phyloP scores from a whole-genome alignment of 257 asterid genomes.

The Asclepias syriaca region DNA sequence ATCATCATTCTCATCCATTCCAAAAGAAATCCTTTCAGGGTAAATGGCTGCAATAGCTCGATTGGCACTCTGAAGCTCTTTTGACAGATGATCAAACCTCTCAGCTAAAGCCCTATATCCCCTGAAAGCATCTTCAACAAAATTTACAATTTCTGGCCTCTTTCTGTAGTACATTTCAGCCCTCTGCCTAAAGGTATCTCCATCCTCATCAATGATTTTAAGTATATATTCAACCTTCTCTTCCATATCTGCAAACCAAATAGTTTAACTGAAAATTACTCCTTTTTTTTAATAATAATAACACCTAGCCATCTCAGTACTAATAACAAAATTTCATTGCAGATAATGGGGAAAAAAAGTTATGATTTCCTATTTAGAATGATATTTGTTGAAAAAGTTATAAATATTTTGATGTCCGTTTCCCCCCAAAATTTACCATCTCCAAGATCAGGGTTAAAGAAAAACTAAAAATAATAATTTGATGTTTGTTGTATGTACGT shows the following conservation, averaged over 20 bases:
- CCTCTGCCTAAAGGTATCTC: slow-evolving; percentile 43
- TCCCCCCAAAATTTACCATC: not conserved
- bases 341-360: not conserved
- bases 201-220: slow-evolving; percentile 47
- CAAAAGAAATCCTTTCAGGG: slow-evolving; percentile 36
- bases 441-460: not conserved
- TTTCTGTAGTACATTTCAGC: slow-evolving; percentile 57
- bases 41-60: slow-evolving; percentile 42
- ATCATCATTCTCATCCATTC: slow-evolving; percentile 34
- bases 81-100: slow-evolving; percentile 48
- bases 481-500: not conserved
- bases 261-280: not conserved
- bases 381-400: not conserved
- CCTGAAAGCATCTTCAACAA: slow-evolving; percentile 46
- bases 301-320: not conserved
- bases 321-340: no score
- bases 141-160: slow-evolving; percentile 50
- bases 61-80: slow-evolving; percentile 50
- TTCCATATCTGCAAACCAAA: slow-evolving; percentile 44
- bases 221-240: slow-evolving; percentile 50
- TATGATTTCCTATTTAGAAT: not conserved
- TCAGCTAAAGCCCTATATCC: slow-evolving; percentile 55
- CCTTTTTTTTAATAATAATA: not conserved
- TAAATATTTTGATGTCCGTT: not conserved
- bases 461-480: not conserved